Conservation (phyloP, 257 asterid genomes). For the Prunella vulgaris region DNA sequence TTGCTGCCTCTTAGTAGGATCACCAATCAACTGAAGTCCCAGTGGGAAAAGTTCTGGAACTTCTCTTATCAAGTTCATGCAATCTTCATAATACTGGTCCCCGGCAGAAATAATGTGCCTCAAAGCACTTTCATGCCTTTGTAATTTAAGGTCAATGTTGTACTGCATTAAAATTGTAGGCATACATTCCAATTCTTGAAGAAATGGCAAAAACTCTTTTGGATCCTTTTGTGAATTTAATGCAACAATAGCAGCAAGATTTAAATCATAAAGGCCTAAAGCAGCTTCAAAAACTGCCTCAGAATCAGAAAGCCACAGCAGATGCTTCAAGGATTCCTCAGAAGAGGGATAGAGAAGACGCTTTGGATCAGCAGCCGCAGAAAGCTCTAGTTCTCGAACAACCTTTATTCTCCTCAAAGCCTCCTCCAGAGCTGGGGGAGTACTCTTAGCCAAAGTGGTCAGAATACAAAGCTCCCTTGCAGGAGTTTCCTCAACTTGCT, state of each 20-base stretch:
- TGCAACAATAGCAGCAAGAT: slow-evolving; percentile 96
- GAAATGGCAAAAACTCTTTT: slow-evolving; percentile 91
- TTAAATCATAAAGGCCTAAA: slow-evolving; percentile 91
- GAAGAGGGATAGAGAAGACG: slow-evolving; percentile 62
- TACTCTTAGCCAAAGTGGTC: slow-evolving; percentile 82
- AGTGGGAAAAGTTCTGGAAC: slow-evolving; percentile 80
- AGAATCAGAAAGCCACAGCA: slow-evolving; percentile 80
- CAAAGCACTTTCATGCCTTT: slow-evolving; percentile 75
- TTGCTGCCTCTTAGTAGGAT: slow-evolving; percentile 49
- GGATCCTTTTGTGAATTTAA: slow-evolving; percentile 94
- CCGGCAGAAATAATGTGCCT: slow-evolving; percentile 83
- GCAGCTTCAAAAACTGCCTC: slow-evolving; percentile 93
- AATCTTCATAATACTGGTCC: slow-evolving; percentile 67
- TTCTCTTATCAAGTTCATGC: slow-evolving; percentile 53
- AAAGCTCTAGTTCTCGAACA: slow-evolving; percentile 80
- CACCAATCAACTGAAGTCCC: slow-evolving; percentile 67
- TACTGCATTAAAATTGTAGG: slow-evolving; percentile 66
- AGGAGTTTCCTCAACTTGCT: slow-evolving; percentile 58
- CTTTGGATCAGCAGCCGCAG: slow-evolving; percentile 47
- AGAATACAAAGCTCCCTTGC: slow-evolving; percentile 91
- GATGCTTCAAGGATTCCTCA: slow-evolving; percentile 93
- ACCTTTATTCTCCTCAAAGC: slow-evolving; percentile 76
- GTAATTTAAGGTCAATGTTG: slow-evolving; percentile 78
- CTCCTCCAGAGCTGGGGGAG: slow-evolving; percentile 85
- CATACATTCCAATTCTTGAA: slow-evolving; percentile 73